Conservation (phyloP, 2,329 filamentous ascomycete genomes). For the Neoascochyta sp. region DNA sequence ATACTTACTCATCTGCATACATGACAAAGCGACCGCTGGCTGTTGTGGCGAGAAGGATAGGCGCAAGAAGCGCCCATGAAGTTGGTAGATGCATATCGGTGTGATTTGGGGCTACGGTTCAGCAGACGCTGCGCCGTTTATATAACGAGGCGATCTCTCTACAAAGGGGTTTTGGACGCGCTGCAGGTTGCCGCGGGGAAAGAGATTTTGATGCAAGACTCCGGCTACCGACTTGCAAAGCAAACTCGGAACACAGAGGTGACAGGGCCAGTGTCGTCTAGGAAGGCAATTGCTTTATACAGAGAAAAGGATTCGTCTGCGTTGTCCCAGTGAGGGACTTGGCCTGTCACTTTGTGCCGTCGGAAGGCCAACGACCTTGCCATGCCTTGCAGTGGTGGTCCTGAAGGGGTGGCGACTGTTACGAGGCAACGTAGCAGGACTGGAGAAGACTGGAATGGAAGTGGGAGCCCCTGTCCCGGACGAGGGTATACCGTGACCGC, state of each 20-base stretch:
- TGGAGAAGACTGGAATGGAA: conserved; percentile 7
- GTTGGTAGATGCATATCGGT: conserved; percentile 23
- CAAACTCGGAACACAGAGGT: conserved; percentile 8
- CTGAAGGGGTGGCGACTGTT: conserved; percentile 5
- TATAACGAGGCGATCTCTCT: no score
- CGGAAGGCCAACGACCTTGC: conserved; percentile 3
- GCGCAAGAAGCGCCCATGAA: conserved; percentile 11
- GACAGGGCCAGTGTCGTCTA: no score
- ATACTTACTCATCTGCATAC: conserved; percentile 33
- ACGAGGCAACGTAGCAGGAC: conserved; percentile 5
- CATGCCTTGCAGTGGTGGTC: conserved; percentile 7
- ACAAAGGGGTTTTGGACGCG: no score
- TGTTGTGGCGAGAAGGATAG: conserved; percentile 11
- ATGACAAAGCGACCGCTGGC: conserved; percentile 29
- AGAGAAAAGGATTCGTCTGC: no score
- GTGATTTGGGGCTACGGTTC: no score
- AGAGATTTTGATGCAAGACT: no score
- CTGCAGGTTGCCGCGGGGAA: no score
- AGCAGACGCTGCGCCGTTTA: no score
- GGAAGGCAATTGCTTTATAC: conserved; percentile 6
- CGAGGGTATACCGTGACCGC: no score
- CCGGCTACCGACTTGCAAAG: conserved; percentile 8
- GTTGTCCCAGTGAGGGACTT: conserved; percentile 9
- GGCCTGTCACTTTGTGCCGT: conserved; percentile 5
- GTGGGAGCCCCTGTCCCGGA: no score